Evolutionary conservation across 192 early-diverging fungal species (phyloP).

Genomic region (Dispira simplex): DNA sequence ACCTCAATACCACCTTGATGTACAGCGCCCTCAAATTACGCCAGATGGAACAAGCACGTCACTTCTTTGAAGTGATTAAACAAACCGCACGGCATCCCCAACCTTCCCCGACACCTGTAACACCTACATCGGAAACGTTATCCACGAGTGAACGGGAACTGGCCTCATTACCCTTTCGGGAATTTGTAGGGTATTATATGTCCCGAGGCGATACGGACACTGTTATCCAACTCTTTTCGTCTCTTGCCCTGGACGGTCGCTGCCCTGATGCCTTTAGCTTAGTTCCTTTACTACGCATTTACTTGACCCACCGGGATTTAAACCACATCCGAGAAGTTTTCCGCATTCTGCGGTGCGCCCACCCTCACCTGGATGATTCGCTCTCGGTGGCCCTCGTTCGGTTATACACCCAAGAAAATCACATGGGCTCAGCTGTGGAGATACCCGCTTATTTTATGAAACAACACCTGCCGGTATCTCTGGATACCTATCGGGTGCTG

Average conservation of each 20-base stretch:
- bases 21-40: neutral
- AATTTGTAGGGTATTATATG: neutral
- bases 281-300: neutral
- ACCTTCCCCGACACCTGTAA: too few relatives aligned
- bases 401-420: neutral
- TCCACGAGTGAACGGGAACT: neutral
- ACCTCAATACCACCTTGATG: neutral
- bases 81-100: neutral
- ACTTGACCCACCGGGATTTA: conserved; percentile 3
- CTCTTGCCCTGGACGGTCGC: neutral
- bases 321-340: neutral
- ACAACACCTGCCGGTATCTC: neutral
- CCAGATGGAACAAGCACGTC: neutral
- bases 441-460: neutral
- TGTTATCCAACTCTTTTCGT: neutral
- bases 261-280: neutral
- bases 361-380: neutral
- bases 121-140: neutral
- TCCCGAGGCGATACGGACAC: neutral
- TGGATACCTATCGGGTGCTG: neutral
- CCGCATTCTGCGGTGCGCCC: neutral
- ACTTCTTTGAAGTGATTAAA: neutral
- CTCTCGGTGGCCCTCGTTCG: conserved; percentile 1
- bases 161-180: neutral
- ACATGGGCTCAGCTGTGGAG: neutral